Evolutionary conservation across 257 asterid species (phyloP).

Genomic region (Paraleonurus japonicus): DNA sequence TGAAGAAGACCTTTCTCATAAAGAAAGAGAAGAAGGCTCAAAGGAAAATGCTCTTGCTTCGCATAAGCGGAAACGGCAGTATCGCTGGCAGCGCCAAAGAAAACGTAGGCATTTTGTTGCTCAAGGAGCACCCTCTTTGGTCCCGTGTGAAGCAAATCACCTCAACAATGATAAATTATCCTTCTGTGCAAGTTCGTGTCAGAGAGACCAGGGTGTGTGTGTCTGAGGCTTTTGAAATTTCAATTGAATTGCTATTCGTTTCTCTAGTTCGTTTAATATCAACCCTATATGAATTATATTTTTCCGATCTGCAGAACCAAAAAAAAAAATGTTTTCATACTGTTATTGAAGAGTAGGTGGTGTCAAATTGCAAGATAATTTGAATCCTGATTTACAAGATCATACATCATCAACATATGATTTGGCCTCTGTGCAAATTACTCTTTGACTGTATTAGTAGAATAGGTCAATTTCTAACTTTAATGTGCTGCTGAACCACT

Average conservation of each 20-base stretch:
- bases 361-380: neutral
- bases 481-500: neutral
- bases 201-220: conserved; percentile 29
- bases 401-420: neutral
- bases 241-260: neutral
- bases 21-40: conserved; percentile 31
- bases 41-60: conserved; percentile 25
- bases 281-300: neutral
- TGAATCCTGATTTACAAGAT: neutral
- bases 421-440: conserved; percentile 2
- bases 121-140: conserved; percentile 34
- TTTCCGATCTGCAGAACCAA: neutral
- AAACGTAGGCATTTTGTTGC: conserved; percentile 42
- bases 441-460: neutral
- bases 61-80: conserved; percentile 54
- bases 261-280: neutral
- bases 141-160: conserved; percentile 33
- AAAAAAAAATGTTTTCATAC: neutral
- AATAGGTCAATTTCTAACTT: neutral
- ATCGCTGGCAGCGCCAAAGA: conserved; percentile 64
- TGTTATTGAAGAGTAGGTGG: neutral
- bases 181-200: conserved; percentile 26
- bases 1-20: conserved; percentile 34
- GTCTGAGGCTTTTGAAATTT: conserved; percentile 7
- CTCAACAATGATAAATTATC: conserved; percentile 15